Base-by-base conservation (phyloP, 495 filamentous ascomycete genomes). In the Tuber borchii region DNA sequence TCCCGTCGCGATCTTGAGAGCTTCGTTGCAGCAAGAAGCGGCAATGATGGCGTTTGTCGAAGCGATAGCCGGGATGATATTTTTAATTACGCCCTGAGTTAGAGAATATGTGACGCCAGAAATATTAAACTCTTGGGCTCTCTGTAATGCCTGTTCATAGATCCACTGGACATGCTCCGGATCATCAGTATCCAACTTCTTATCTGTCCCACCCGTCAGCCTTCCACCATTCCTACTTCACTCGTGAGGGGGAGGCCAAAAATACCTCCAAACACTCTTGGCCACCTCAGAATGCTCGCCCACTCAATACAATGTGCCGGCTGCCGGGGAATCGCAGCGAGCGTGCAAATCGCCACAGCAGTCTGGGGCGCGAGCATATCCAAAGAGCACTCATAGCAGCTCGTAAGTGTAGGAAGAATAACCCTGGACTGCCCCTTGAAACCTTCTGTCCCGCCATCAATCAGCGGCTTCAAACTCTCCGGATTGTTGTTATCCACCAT, bases 231-330 rank as follows among this genome's bases (percentile, higher is more conserved):
- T 19, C 26, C 26, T 19, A 17, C 16, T 14, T 1, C 14, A 34
- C 56, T 44, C 8, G 20, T n/a, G 14, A 8, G 44, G 42, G 42
- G 34, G 10, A 8, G n/a, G 71, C 31, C 9, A 70, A n/a, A 40
- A 16, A 68, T 79, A 82, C 80, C 80, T 72, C 76, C 78, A 71
- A 83, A 79, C n/a, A 83, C 71, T 70, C 82, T 80, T 74, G 89
- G 88, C 91, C 91, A 93, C 44, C 90, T 90, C 69, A 93, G 91
- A 83, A 98, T 93, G 83, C 97, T 93, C 22, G 96, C 96, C 96
- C 96, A 99, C 84, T 99, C 96, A 84, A 99, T 94, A 83, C 96
- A 99, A 84, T 99, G 96, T 82, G 97, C 93, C 39, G 96, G 96
- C 83, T 99, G 96, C 26, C 96, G 92, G 6, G 96, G 96, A 77